Percentiles rank a stretch among this genome's conserved stretches.
Evolutionary conservation across 2,329 filamentous ascomycete species (phyloP).

Genomic region (Chrysoporthe austroafricana): DNA sequence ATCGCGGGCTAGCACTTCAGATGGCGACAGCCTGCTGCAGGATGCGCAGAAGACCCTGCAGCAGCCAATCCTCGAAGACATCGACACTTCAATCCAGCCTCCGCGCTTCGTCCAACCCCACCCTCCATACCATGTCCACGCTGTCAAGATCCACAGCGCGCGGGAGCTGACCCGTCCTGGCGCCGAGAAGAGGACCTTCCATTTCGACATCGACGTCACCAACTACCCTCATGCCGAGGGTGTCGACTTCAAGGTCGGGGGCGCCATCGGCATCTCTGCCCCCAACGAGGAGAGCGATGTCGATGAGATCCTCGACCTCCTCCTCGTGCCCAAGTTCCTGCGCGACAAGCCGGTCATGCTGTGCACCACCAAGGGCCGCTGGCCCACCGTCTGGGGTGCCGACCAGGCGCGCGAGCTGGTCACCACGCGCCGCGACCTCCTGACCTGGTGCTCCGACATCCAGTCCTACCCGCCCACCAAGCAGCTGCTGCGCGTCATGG

Average conservation of each 20-base stretch:
- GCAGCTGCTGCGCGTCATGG: constrained; percentile 79
- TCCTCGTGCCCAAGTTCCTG: constrained; percentile 79
- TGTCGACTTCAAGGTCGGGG: constrained; percentile 94
- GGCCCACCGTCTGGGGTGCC: constrained; percentile 98
- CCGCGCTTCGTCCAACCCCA: constrained; percentile 93
- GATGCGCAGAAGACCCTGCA: constrained; percentile 33
- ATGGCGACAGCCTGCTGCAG: constrained; percentile 36
- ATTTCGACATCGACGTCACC: constrained; percentile 96
- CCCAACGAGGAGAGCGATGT: constrained; percentile 80
- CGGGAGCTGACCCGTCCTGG: constrained; percentile 86
- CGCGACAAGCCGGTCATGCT: constrained; percentile 83
- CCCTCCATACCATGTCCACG: constrained; percentile 88
- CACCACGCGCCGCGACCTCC: constrained; percentile 86
- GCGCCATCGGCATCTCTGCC: constrained; percentile 90
- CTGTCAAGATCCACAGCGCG: constrained; percentile 82
- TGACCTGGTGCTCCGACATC: constrained; percentile 94
- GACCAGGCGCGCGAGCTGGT: constrained; percentile 83
- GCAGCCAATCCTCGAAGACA: constrained; percentile 42
- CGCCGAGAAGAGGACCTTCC: constrained; percentile 95
- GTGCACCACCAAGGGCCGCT: constrained; percentile 79
- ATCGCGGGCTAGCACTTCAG: constrained; percentile 46
- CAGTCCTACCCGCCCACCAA: constrained; percentile 93
- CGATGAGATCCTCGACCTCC: constrained; percentile 80
- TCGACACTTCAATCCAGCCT: constrained; percentile 70
- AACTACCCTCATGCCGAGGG: constrained; percentile 83